phyloP scores from a whole-genome alignment of 768 basidiomycete species.

The Boletus coccyginus region DNA sequence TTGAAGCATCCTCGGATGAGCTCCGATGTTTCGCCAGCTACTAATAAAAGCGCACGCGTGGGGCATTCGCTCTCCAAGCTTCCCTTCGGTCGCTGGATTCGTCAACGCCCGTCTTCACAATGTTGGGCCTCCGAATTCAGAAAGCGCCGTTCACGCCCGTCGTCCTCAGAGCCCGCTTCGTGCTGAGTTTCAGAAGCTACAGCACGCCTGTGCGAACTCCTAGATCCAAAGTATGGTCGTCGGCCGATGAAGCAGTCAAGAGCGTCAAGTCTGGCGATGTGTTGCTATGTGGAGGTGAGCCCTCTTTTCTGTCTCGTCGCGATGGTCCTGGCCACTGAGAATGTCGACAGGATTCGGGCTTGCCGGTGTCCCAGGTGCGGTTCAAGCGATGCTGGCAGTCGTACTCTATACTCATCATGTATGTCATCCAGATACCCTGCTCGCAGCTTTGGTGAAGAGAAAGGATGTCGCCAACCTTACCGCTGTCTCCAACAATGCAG shows the following conservation, averaged over 20 bases:
- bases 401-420: not conserved
- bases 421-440: conserved; percentile 64
- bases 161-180: conserved; percentile 16
- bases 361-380: conserved; percentile 80
- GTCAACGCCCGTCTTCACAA: conserved; percentile 7
- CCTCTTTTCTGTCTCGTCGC: not conserved
- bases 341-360: conserved; percentile 72
- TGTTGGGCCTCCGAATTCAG: conserved; percentile 21
- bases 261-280: conserved; percentile 79
- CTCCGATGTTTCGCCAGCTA: conserved; percentile 15
- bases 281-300: conserved; percentile 78
- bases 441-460: conserved; percentile 71
- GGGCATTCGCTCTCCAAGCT: not conserved
- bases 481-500: conserved; percentile 89
- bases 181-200: conserved; percentile 21
- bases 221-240: conserved; percentile 71
- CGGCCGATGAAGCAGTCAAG: conserved; percentile 78
- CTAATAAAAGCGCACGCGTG: not conserved
- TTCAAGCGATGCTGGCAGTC: not conserved
- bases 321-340: not conserved
- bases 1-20: conserved; percentile 17
- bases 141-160: conserved; percentile 15
- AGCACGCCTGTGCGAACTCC: conserved; percentile 26
- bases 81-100: not conserved
- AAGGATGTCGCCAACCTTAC: conserved; percentile 73